Base-by-base conservation (phyloP, 192 early-diverging fungal species). In the Backusella circina region DNA sequence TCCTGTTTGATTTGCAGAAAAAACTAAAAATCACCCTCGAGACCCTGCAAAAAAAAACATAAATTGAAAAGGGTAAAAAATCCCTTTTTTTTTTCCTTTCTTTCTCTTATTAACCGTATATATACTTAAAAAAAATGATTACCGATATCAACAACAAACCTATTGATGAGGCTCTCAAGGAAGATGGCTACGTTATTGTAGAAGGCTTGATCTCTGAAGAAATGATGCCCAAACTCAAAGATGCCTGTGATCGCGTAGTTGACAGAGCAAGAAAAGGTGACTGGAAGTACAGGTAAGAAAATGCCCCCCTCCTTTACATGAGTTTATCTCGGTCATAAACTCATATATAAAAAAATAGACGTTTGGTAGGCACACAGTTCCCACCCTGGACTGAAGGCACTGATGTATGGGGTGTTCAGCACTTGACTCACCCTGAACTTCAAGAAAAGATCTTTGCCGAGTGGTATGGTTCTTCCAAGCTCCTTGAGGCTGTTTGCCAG, bases 341-440 rank as follows among this genome's bases (percentile, higher is more conserved):
- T 16, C 31, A 47, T 23, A 1, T 39, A 12, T 12, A n/a, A n/a
- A n/a, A n/a, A n/a, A n/a, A 61, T 65, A 75, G 80, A 66, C 80
- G 83, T 61, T 74, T 82, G 30, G 85, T 86, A 23, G 85, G 85
- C 39, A 84, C 80, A 26, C 83, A 83, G 57, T 86, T 86, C 41
- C 85, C 85, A 31, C 85, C 85, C 23, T 86, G 85, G 85, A 71
- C 57, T 26, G 77, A 85, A 44, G 84, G 77, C 10, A 79, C 74
- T n/a, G 81, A 85, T 41, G 79, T 80, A 12, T 86, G 85, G 85
- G 85, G 85, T 44, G 83, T 86, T 39, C 85, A 86, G 37, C 77
- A 80, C 38, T 72, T 84, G 39, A 83, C 85, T 71, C 81, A 86
- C 61, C 85, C 85, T 33, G 83, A 85, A 4, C 70, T 86, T n/a